Percentiles rank a stretch among this genome's conserved stretches.
Evolutionary conservation across 1,284 basidiomycete species (phyloP).

Genomic region (Heterobasidion annosum): DNA sequence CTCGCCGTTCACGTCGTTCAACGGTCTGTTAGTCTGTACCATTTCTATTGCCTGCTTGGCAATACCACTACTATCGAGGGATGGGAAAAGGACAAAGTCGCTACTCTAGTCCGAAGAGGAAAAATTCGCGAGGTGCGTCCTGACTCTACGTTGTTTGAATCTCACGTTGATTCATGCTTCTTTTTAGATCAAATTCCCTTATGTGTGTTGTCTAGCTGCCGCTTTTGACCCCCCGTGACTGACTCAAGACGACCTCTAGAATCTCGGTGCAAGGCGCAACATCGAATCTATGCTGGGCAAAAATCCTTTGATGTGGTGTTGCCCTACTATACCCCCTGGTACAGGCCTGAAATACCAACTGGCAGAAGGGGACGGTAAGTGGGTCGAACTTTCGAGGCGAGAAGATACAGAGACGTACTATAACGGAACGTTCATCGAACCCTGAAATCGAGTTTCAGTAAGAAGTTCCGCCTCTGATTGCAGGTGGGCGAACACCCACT

Average conservation of each 20-base stretch:
- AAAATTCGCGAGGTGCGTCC: slow-evolving; percentile 70
- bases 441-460: slow-evolving; percentile 4
- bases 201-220: slow-evolving; percentile 42
- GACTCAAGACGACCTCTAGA: slow-evolving; percentile 31
- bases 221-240: slow-evolving; percentile 1
- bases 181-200: slow-evolving; percentile 81
- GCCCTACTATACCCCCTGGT: slow-evolving; percentile 58
- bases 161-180: neutral
- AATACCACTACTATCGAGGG: slow-evolving; percentile 97
- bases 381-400: slow-evolving; percentile 33
- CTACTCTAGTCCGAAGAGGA: slow-evolving; percentile 77
- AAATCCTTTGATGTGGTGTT: slow-evolving; percentile 77
- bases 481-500: slow-evolving; percentile 14
- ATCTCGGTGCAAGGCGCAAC: slow-evolving; percentile 71
- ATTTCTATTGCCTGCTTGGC: slow-evolving; percentile 70
- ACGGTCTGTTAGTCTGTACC: slow-evolving; percentile 60
- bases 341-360: slow-evolving; percentile 75
- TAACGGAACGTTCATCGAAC: slow-evolving; percentile 8
- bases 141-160: slow-evolving; percentile 2
- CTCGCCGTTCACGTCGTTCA: neutral
- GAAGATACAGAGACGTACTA: slow-evolving; percentile 5
- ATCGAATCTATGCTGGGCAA: slow-evolving; percentile 70
- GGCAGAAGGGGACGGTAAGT: slow-evolving; percentile 72
- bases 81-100: slow-evolving; percentile 95
- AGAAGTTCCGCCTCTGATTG: neutral